These are phyloP conservation scores for Magnusiomyces ingens DNA, from an alignment of 1,139 yeast species.

Conservation along the genomic window DNA sequence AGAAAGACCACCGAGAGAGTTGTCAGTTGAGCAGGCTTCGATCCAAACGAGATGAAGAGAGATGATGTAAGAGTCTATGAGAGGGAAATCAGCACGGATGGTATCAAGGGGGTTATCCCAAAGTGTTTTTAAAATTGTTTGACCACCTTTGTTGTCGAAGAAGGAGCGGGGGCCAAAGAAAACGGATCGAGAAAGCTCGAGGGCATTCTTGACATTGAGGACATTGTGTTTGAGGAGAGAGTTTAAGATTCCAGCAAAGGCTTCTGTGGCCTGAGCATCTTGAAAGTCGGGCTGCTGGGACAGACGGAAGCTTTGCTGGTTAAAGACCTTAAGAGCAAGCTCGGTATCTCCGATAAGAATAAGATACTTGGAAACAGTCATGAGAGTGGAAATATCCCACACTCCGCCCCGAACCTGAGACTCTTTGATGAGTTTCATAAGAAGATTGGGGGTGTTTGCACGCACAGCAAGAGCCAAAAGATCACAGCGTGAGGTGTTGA, in stretches of 20 bases:
- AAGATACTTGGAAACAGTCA: slow-evolving; percentile 22
- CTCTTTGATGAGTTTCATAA: slow-evolving; percentile 31
- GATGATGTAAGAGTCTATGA: slow-evolving; percentile 19
- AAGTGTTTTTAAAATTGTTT: not conserved
- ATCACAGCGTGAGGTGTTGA: slow-evolving; percentile 23
- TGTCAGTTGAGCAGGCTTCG: slow-evolving; percentile 18
- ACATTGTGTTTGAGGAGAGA: slow-evolving; percentile 12
- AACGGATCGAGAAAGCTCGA: slow-evolving; percentile 20
- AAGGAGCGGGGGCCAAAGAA: slow-evolving; percentile 22
- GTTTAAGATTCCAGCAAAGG: slow-evolving; percentile 15
- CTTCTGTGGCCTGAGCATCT: slow-evolving; percentile 17
- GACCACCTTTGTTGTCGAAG: slow-evolving; percentile 18
- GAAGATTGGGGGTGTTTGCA: slow-evolving; percentile 17
- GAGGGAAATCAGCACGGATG: slow-evolving; percentile 6
- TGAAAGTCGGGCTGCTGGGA: not conserved
- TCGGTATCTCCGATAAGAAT: slow-evolving; percentile 18
- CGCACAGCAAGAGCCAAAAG: slow-evolving; percentile 21
- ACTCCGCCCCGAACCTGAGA: slow-evolving; percentile 27
- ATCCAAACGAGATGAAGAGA: slow-evolving; percentile 24
- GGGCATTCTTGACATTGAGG: slow-evolving; percentile 16
- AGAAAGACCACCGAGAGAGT: slow-evolving; percentile 22
- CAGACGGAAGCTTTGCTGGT: slow-evolving; percentile 18
- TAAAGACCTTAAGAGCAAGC: slow-evolving; percentile 23
- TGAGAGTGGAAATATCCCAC: slow-evolving; percentile 32
- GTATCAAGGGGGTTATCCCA: not conserved